These are phyloP conservation scores for Plasmodium knowlesi DNA, from an alignment of 169 alveolate genomes.

Conservation along the genomic window DNA sequence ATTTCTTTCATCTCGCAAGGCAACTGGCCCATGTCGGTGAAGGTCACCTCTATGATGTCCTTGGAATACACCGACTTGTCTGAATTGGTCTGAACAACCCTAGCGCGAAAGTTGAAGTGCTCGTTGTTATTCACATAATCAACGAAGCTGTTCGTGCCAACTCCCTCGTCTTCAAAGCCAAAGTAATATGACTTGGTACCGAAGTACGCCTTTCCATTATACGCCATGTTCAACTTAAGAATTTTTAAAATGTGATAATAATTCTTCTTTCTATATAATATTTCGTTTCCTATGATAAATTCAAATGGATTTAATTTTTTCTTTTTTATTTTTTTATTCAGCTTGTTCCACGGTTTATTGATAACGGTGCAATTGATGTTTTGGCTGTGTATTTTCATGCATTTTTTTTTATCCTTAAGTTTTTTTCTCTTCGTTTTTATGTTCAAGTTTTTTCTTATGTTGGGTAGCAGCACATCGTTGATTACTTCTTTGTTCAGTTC, in stretches of 20 bases:
- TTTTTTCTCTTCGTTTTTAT: slow-evolving; percentile 42
- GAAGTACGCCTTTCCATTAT: slow-evolving; percentile 54
- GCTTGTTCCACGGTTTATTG: slow-evolving; percentile 61
- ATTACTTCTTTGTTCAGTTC: slow-evolving; percentile 66
- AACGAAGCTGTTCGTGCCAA: slow-evolving; percentile 54
- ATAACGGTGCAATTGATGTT: slow-evolving; percentile 12
- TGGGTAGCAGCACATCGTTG: slow-evolving; percentile 63
- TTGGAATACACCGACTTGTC: slow-evolving; percentile 50
- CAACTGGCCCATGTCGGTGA: background rate
- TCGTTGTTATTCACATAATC: slow-evolving; percentile 55
- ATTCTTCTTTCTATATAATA: slow-evolving; percentile 73
- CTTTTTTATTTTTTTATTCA: slow-evolving; percentile 29
- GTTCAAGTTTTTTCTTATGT: slow-evolving; percentile 50
- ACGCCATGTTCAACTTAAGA: slow-evolving; percentile 12
- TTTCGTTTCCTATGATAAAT: slow-evolving; percentile 67
- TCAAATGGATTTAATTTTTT: slow-evolving; percentile 46
- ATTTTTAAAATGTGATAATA: slow-evolving; percentile 39
- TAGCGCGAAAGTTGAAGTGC: slow-evolving; percentile 21
- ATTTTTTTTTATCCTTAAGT: slow-evolving; percentile 12
- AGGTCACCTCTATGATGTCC: slow-evolving; percentile 61
- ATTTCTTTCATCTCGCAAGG: background rate
- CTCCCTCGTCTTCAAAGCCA: slow-evolving; percentile 73
- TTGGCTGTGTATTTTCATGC: slow-evolving; percentile 34
- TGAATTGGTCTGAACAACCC: slow-evolving; percentile 28
- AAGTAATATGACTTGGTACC: slow-evolving; percentile 72